These are phyloP conservation scores for Zalaria obscura DNA, from an alignment of 2,329 filamentous ascomycete species.

Conservation along the genomic window DNA sequence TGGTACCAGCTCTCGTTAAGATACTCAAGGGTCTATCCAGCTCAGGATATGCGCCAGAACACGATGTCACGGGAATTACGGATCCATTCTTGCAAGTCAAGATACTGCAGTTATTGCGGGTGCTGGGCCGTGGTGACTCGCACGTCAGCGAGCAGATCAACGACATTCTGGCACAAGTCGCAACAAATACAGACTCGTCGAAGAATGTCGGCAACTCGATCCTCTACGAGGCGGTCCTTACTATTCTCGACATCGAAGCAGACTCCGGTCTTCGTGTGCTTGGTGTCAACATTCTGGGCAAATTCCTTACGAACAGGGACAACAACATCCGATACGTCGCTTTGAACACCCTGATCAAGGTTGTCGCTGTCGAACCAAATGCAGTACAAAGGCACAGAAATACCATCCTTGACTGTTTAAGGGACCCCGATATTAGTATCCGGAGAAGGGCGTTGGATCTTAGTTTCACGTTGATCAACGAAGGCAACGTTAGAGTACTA, in stretches of 20 bases:
- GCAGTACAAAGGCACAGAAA: conserved; percentile 94
- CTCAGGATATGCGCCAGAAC: conserved; percentile 92
- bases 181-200: conserved; percentile 92
- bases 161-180: conserved; percentile 83
- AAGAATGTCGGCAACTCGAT: conserved; percentile 99
- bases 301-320: conserved; percentile 95
- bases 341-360: conserved; percentile 92
- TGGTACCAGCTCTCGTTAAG: conserved; percentile 74
- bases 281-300: conserved; percentile 95
- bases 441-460: conserved; percentile 87
- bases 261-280: conserved; percentile 88
- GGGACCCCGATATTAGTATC: conserved; percentile 97
- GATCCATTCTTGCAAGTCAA: conserved; percentile 98
- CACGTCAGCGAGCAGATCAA: conserved; percentile 95
- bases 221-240: conserved; percentile 90
- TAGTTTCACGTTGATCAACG: conserved; percentile 96
- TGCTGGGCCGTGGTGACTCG: conserved; percentile 73
- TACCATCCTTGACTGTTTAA: conserved; percentile 88
- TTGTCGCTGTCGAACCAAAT: conserved; percentile 94
- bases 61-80: conserved; percentile 95
- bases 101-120: conserved; percentile 72
- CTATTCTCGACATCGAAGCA: conserved; percentile 94
- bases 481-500: conserved; percentile 84
- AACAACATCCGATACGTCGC: conserved; percentile 99
- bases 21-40: conserved; percentile 85